Conservation (phyloP, 2,329 filamentous ascomycete species). For the Paraphoma chrysanthemicola region DNA sequence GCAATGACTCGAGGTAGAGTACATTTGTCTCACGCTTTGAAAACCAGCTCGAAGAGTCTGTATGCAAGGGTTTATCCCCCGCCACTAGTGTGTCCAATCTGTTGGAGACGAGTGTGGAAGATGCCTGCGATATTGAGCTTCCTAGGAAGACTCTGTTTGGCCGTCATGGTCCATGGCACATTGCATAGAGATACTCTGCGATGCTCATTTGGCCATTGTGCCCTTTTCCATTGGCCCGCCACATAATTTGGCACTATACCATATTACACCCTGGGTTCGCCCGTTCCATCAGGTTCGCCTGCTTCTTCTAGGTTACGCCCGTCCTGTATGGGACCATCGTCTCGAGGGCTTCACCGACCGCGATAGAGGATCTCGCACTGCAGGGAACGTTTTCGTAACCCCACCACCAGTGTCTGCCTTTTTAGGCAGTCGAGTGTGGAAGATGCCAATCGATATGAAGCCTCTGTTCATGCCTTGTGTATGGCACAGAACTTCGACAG, state of each 20-base stretch:
- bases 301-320: constrained; percentile 9
- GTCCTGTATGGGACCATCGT: constrained; percentile 8
- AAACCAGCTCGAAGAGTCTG: constrained; percentile 26
- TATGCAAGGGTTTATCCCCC: constrained; percentile 27
- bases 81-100: constrained; percentile 31
- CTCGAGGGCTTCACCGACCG: constrained; percentile 15
- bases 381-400: constrained; percentile 23
- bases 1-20: constrained; percentile 15
- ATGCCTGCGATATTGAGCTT: constrained; percentile 32
- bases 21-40: constrained; percentile 14
- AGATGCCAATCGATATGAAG: constrained; percentile 39
- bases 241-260: constrained; percentile 5
- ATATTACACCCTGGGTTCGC: constrained; percentile 10
- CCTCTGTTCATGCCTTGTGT: constrained; percentile 5
- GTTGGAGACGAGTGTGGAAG: constrained; percentile 30
- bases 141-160: constrained; percentile 22
- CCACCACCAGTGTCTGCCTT: constrained; percentile 29
- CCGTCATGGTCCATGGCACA: constrained; percentile 29
- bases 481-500: constrained; percentile 25
- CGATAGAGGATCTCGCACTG: constrained; percentile 25
- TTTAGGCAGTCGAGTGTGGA: constrained; percentile 28
- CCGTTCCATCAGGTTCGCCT: constrained; percentile 16
- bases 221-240: constrained; percentile 9
- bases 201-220: constrained; percentile 19
- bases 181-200: constrained; percentile 27